phyloP scores from a whole-genome alignment of 2,329 filamentous ascomycete genomes.

The Colletotrichum tamarilloi region DNA sequence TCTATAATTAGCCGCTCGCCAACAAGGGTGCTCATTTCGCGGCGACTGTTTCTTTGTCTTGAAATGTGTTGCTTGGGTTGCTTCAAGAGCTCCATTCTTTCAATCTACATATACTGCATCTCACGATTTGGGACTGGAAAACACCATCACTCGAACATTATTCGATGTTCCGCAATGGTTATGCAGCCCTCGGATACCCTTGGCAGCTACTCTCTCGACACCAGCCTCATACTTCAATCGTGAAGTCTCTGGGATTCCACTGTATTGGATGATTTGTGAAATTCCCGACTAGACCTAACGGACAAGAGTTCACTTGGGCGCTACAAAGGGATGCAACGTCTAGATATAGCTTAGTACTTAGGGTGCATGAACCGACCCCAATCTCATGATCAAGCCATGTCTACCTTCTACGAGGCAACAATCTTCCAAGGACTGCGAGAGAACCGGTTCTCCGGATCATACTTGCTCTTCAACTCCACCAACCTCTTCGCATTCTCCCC shows the following conservation, averaged over 20 bases:
- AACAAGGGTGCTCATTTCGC: neutral
- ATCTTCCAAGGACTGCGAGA: constrained; percentile 3
- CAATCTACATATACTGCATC: neutral
- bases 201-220: too few species aligned
- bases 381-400: neutral
- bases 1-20: neutral
- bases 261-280: too few species aligned
- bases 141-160: too few species aligned
- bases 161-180: too few species aligned
- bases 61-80: neutral
- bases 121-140: neutral
- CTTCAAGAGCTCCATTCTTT: neutral
- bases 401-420: neutral
- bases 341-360: too few species aligned
- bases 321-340: too few species aligned
- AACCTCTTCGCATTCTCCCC: constrained; percentile 44
- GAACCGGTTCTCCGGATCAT: constrained; percentile 48
- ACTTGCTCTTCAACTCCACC: constrained; percentile 46
- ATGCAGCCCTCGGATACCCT: too few species aligned
- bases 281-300: too few species aligned
- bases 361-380: neutral
- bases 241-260: too few species aligned
- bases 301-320: too few species aligned
- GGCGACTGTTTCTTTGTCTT: neutral
- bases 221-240: too few species aligned